phyloP scores from a whole-genome alignment of 2,329 filamentous ascomycete species.

The Pseudocercospora crystallina region DNA sequence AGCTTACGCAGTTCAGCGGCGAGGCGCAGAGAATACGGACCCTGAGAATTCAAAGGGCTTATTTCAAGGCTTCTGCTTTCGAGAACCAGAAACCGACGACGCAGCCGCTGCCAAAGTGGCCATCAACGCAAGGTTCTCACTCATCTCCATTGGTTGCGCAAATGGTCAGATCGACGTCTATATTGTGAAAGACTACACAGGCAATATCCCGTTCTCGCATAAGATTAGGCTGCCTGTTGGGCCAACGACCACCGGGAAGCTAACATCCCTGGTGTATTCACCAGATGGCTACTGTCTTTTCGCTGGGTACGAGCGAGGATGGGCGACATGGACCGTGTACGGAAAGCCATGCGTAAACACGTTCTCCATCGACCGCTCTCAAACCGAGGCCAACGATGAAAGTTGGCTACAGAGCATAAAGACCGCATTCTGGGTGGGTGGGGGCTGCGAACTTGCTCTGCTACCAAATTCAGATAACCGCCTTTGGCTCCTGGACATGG shows the following conservation, averaged over 20 bases:
- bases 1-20: slow-evolving; percentile 85
- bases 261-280: slow-evolving; percentile 80
- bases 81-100: slow-evolving; percentile 62
- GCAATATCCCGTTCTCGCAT: slow-evolving; percentile 87
- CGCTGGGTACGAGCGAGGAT: slow-evolving; percentile 86
- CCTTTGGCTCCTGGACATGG: slow-evolving; percentile 87
- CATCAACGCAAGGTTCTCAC: slow-evolving; percentile 91
- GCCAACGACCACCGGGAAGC: slow-evolving; percentile 62
- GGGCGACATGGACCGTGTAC: slow-evolving; percentile 97
- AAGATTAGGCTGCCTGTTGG: slow-evolving; percentile 70
- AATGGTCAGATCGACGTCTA: slow-evolving; percentile 86
- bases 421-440: slow-evolving; percentile 81
- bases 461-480: slow-evolving; percentile 67
- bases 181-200: slow-evolving; percentile 85
- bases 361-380: slow-evolving; percentile 67
- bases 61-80: slow-evolving; percentile 91
- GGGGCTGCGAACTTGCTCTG: slow-evolving; percentile 81
- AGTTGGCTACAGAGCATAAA: slow-evolving; percentile 79
- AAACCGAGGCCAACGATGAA: slow-evolving; percentile 70
- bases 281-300: slow-evolving; percentile 96
- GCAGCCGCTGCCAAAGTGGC: slow-evolving; percentile 70
- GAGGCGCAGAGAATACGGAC: slow-evolving; percentile 36
- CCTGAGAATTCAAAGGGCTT: slow-evolving; percentile 59
- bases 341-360: slow-evolving; percentile 85
- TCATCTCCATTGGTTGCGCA: slow-evolving; percentile 81